Base-by-base conservation (phyloP, 73 alveolate species). In the Strombidium stylifer region DNA sequence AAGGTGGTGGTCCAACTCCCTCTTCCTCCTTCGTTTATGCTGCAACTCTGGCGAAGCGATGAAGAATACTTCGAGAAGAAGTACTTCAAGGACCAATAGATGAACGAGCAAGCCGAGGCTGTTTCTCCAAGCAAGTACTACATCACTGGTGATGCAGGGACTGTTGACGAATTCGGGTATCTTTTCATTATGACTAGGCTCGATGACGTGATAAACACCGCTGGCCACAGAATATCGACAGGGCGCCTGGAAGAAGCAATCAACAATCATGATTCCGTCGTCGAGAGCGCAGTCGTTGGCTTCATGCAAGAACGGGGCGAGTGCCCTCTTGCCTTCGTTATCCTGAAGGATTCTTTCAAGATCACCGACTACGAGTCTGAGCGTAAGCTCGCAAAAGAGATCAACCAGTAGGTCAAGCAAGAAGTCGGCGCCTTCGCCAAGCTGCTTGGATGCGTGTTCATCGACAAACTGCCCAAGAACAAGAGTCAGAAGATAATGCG, bases 21-120 rank as follows among this genome's bases (percentile, higher is more conserved):
- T 26, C 66, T 94, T 91, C 98, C 99, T 30, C 99, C 99, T 6
- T 96, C 98, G 2, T 93, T 95, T 72, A 93, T 97, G 98, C 80
- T 83, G 41, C 89, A 98, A 20, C 86, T 97, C 12, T 97, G 93
- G 93, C 87, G 91, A 37, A 95, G 93, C 67, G 99, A 97, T 47
- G 93, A 94, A 51, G 98, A 97, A 0, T n/a, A n/a, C n/a, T 96
- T 93, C 60, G 80, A 82, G n/a, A 68, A 88, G 58, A 93, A 93
- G 69, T 97, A 97, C 82, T 62, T 97, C 55, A 61, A 95, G 2
- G 97, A 88, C 49, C n/a, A n/a, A n/a, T n/a, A n/a, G n/a, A n/a
- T n/a, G n/a, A n/a, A n/a, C n/a, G n/a, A n/a, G n/a, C n/a, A n/a
- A n/a, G n/a, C n/a, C n/a, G n/a, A n/a, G n/a, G n/a, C n/a, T n/a